phyloP scores from a whole-genome alignment of 2,329 filamentous ascomycete species.

The Aspergillus floridensis region DNA sequence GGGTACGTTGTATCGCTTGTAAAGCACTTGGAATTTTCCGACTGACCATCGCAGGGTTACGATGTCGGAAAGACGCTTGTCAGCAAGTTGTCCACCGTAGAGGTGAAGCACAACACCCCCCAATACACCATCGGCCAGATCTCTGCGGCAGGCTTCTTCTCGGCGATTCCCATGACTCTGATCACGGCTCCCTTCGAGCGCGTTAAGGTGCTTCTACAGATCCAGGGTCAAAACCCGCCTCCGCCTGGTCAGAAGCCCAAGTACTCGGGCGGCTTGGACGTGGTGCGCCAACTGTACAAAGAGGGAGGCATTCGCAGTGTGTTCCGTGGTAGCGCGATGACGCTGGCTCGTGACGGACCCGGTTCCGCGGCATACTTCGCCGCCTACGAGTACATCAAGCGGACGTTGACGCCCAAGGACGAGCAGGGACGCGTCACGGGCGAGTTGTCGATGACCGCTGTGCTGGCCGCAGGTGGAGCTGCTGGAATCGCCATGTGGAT shows the following conservation, averaged over 20 bases:
- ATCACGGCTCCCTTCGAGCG: conserved; percentile 99
- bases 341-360: conserved; percentile 87
- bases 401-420: conserved; percentile 78
- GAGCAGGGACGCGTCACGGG: conserved; percentile 69
- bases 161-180: conserved; percentile 91
- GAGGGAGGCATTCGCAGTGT: conserved; percentile 88
- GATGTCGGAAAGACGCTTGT: conserved; percentile 93
- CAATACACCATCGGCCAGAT: conserved; percentile 82
- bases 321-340: conserved; percentile 87
- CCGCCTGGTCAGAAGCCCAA: conserved; percentile 88
- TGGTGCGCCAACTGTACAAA: conserved; percentile 87
- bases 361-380: conserved; percentile 95
- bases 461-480: conserved; percentile 82
- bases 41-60: conserved; percentile 69
- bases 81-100: conserved; percentile 61
- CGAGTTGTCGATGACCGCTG: conserved; percentile 74
- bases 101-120: conserved; percentile 57
- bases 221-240: conserved; percentile 85
- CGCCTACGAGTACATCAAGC: conserved; percentile 94
- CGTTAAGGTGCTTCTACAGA: conserved; percentile 96
- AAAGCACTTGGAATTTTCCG: background rate
- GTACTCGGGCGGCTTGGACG: conserved; percentile 82
- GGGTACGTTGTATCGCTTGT: conserved; percentile 43
- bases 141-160: conserved; percentile 93
- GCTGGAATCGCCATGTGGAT: conserved; percentile 99